Base-by-base conservation (phyloP, 2,329 filamentous ascomycete species). In the Pestalotiopsis sp. region DNA sequence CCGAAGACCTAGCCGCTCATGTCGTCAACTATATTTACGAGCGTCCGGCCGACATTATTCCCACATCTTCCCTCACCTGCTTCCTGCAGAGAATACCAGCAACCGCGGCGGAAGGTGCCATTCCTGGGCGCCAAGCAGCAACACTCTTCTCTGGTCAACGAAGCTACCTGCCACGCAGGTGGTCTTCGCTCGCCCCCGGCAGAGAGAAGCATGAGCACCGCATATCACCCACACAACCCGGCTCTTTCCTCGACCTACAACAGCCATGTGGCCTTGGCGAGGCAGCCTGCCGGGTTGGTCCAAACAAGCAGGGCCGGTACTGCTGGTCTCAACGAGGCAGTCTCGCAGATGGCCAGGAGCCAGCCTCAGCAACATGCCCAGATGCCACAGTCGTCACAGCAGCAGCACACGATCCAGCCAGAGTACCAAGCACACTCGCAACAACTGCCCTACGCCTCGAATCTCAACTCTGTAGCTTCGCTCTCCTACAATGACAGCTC, bases 111-210 rank as follows among this genome's bases (percentile, higher is more conserved):
- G 61, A 68, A 72, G 41, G 64, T 67, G 5, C 71, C 69, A 12
- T 60, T 60, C 4, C n/a, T 70, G 45, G 70, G 70, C 61, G 39
- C 72, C 25, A 68, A 71, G 64, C 77, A 77, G 68, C 74, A 71
- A 68, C 68, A 70, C 31, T 68, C 64, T 39, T 70, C 66, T 68
- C 69, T 72, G 60, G 72, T 68, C 25, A 69, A 71, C 71, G 73
- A 73, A 74, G 73, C 73, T 74, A 52, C 71, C 70, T 70, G 73
- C 38, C 76, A 73, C 68, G 76, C 67, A 69, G 74, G 77, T 76
- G 85, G 86, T 70, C 82, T 87, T 73, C 81, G 79, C 75, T 87
- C 85, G 69, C 86, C 86, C 65, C 86, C 85, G 56, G 77, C 80
- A 72, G 85, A 87, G 80, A 80, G 82, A 69, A 84, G 69, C 59